Conservation (phyloP, 768 basidiomycete genomes). For the Tylopilus rubrobrunneus region DNA sequence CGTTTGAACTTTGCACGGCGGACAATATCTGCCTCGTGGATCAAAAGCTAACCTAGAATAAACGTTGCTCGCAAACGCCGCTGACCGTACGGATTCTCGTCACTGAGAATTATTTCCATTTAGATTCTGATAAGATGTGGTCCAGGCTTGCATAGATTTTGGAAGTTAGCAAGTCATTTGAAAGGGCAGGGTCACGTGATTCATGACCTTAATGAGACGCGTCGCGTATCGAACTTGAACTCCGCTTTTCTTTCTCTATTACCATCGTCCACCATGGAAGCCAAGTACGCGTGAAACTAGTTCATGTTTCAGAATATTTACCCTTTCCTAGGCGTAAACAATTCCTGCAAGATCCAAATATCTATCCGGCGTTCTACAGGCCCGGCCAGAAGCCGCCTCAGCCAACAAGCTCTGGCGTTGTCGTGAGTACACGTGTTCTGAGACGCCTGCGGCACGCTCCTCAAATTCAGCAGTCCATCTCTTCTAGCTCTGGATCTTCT, state of each 20-base stretch:
- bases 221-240: constrained; percentile 16
- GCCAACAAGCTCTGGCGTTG: constrained; percentile 2
- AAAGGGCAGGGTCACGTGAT: constrained; percentile 18
- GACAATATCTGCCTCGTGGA: no score
- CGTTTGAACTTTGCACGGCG: no score
- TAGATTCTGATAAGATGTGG: no score
- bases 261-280: constrained; percentile 21
- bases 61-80: no score
- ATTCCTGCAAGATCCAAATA: constrained; percentile 20
- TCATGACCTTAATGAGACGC: constrained; percentile 14
- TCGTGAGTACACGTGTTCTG: constrained; percentile 18
- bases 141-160: no score
- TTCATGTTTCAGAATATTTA: background rate
- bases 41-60: no score
- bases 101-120: no score
- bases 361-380: constrained; percentile 30
- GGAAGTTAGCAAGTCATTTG: no score
- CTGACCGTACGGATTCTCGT: no score
- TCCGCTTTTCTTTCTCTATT: background rate
- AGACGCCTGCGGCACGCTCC: background rate
- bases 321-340: constrained; percentile 22
- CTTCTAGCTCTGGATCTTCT: constrained; percentile 22
- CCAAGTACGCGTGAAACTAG: constrained; percentile 14
- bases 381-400: constrained; percentile 16
- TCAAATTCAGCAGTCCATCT: constrained; percentile 18